Evolutionary conservation across 257 asterid genomes (phyloP), one percentile per base, ranked within the genome.

Genomic region (Ophiorrhiza pumila): DNA sequence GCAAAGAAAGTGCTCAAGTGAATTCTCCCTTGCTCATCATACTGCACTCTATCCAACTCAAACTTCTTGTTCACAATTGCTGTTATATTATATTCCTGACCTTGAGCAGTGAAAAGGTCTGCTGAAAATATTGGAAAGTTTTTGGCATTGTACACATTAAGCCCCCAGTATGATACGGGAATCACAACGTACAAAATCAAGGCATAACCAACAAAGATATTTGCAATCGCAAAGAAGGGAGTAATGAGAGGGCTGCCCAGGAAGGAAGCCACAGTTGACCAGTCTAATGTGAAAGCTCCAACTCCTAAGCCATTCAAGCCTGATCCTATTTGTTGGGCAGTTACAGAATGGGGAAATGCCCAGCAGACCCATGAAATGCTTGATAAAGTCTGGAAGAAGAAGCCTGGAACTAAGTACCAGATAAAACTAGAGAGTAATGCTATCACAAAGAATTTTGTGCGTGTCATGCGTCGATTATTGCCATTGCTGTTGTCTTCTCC

Each of bases 361-460:
- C 97, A 91, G 14, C 97, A 91, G 2, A 91, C 81, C 97, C 96
- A 91, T 69, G 97, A 91, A 57, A 91, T 81, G 82, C 90, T 87
- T 55, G 80, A 83, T 1, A n/a, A n/a, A 91, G 92, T 75, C 69
- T 84, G 84, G 88, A 91, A 91, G 25, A 91, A 43, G 85, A 74
- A 91, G 4, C 92, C 88, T 0, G 96, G 97, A 70, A 91, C 57
- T 14, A 89, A 10, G 73, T 85, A 85, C 97, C 97, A 91, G 13
- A 78, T 41, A 49, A 91, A 91, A 71, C 97, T 91, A 72, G 88
- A 91, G 14, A 78, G 17, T 18, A 91, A 71, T 1, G 93, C 92
- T 2, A 87, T 89, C 32, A 85, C 42, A 63, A 91, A 91, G 86
- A 91, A 91, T 66, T 91, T 91, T 18, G 90, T 63, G 2, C 97